Percentiles rank a stretch among this genome's conserved stretches.
phyloP scores from a whole-genome alignment of 139 green algal genomes.

The Trebouxia sp. region DNA sequence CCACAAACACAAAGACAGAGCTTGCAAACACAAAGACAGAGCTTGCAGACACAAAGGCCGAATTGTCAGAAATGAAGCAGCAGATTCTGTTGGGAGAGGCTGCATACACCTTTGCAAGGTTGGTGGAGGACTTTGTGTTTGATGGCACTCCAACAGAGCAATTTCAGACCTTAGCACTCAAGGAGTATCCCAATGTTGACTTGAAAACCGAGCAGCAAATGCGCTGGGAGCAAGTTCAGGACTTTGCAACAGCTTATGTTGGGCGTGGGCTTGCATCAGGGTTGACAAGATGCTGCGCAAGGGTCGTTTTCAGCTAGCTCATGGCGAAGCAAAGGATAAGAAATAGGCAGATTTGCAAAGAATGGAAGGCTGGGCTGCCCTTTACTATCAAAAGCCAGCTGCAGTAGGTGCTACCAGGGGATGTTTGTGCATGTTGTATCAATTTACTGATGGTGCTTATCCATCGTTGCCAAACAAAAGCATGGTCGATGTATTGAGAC shows the following conservation, averaged over 20 bases:
- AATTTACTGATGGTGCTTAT: slow-evolving; percentile 15
- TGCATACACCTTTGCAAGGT: too few species aligned
- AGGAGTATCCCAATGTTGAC: slow-evolving; percentile 16
- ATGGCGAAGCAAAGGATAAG: slow-evolving; percentile 15
- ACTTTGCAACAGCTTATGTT: slow-evolving; percentile 17
- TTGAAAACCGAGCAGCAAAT: slow-evolving; percentile 14
- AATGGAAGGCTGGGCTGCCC: slow-evolving; percentile 11
- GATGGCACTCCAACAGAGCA: too few species aligned
- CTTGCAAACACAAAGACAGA: too few species aligned
- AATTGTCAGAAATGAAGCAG: too few species aligned
- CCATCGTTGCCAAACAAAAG: slow-evolving; percentile 3
- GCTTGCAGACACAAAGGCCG: too few species aligned
- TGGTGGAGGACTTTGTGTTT: too few species aligned
- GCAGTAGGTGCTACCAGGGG: neutral
- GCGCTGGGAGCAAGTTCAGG: slow-evolving; percentile 13
- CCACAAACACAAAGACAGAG: too few species aligned
- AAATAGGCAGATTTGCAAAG: slow-evolving; percentile 5
- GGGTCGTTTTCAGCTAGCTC: slow-evolving; percentile 15
- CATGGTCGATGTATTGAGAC: neutral
- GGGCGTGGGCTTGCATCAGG: neutral
- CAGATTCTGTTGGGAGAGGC: too few species aligned
- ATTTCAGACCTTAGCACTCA: too few species aligned
- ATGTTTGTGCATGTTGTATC: slow-evolving; percentile 15
- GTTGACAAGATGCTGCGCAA: slow-evolving; percentile 13
- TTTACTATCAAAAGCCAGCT: neutral